Base-by-base conservation (phyloP, 1,284 basidiomycete genomes). In the Cryptococcus sp. region DNA sequence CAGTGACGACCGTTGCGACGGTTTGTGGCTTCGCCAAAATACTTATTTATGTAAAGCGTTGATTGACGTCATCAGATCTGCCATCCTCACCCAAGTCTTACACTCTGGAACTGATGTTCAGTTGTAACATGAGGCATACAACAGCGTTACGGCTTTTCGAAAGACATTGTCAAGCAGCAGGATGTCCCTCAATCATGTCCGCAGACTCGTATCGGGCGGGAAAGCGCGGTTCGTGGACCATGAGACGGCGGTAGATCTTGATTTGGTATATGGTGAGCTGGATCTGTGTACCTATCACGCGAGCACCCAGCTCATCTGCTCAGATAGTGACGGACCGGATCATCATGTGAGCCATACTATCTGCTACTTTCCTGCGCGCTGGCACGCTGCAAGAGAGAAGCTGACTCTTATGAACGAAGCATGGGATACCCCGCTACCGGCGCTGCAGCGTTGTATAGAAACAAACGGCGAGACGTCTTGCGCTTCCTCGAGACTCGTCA, bases 341-440 rank as follows among this genome's bases (percentile, higher is more conserved):
- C 62, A 87, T 93, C 61, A 88, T 93, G 72, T 74, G 46, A 7
- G 69, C 37, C n/a, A 25, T 34, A 7, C 6, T 6, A 13, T 8
- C 19, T 47, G 6, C 15, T 34, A 38, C 23, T 26, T 13, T n/a
- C 7, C 5, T 15, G 41, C 22, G 41, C n/a, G n/a, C 5, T n/a
- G 41, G 38, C 40, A 23, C 3, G 15, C 16, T 29, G n/a, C n/a
- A n/a, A n/a, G n/a, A 8, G 10, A 39, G 11, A 34, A 25, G 25
- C 23, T 34, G 10, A 37, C 15, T 3, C 23, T 37, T n/a, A 40
- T 38, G 41, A 22, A 16, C 19, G 10, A 20, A 72, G 70, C 47
- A 75, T 81, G 80, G 81, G 91, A n/a, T 93, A 89, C 73, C 92
- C 92, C 0, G 89, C 92, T 0, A 80, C 82, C 0, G 92, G 91